These are phyloP conservation scores for Delonix regia DNA, from an alignment of 306 rosid genomes.

Conservation along the genomic window DNA sequence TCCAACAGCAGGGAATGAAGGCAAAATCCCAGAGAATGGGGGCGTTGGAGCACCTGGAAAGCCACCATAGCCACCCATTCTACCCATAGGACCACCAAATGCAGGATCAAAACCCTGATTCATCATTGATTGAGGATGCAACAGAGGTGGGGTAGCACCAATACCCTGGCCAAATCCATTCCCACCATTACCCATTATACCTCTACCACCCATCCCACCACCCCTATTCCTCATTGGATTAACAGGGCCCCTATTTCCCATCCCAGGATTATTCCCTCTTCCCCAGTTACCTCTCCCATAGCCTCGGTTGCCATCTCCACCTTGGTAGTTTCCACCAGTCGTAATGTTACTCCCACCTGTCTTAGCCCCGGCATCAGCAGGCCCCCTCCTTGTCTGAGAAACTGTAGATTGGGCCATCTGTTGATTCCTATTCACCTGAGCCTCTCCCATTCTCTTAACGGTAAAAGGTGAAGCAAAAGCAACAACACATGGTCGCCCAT, in stretches of 20 bases:
- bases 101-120: conserved; percentile 96
- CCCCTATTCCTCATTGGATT: conserved; percentile 86
- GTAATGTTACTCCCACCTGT: conserved; percentile 68
- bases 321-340: conserved; percentile 90
- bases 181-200: conserved; percentile 89
- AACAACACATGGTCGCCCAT: conserved; percentile 91
- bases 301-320: conserved; percentile 81
- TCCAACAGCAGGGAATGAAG: conserved; percentile 82
- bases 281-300: conserved; percentile 96
- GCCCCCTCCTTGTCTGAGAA: conserved; percentile 68
- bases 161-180: conserved; percentile 92
- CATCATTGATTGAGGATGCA: conserved; percentile 93
- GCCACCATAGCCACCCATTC: conserved; percentile 91
- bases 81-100: conserved; percentile 91
- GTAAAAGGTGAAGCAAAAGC: conserved; percentile 80
- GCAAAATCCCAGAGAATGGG: conserved; percentile 81
- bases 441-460: conserved; percentile 97
- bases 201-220: conserved; percentile 89
- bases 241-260: conserved; percentile 86
- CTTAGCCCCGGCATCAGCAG: conserved; percentile 67
- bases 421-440: conserved; percentile 81
- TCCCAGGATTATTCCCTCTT: conserved; percentile 75
- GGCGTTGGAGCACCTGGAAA: conserved; percentile 91
- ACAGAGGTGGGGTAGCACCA: conserved; percentile 76
- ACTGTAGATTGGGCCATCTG: conserved; percentile 54